These are phyloP conservation scores for Botryosphaeria dothidea DNA, from an alignment of 2,329 filamentous ascomycete species.

Conservation along the genomic window DNA sequence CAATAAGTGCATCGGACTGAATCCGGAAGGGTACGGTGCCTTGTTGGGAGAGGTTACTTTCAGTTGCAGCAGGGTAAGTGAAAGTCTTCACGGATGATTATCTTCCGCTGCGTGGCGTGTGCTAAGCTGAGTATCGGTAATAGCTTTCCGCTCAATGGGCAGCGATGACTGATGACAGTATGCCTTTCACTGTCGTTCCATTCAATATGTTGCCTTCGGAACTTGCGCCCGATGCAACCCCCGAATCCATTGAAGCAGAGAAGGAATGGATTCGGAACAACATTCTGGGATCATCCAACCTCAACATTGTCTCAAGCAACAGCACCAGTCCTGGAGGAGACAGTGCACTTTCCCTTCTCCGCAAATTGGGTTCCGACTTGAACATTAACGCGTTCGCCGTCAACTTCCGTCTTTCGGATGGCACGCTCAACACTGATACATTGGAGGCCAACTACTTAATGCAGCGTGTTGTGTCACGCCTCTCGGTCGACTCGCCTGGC, in stretches of 20 bases:
- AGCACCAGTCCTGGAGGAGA: conserved; percentile 26
- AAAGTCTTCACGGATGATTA: too few species aligned
- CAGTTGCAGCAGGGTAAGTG: conserved; percentile 43
- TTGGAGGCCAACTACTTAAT: conserved; percentile 54
- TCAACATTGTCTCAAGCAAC: conserved; percentile 36
- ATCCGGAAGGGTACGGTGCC: conserved; percentile 44
- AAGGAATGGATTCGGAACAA: conserved; percentile 41
- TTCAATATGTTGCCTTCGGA: conserved; percentile 47
- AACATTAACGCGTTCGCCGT: conserved; percentile 50
- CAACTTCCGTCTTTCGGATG: conserved; percentile 46
- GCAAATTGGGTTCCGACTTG: conserved; percentile 47
- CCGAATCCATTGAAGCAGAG: conserved; percentile 37
- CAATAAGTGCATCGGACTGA: conserved; percentile 46
- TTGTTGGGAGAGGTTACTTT: conserved; percentile 48
- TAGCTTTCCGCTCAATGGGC: conserved; percentile 44
- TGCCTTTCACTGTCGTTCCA: conserved; percentile 43
- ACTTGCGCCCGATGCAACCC: conserved; percentile 23
- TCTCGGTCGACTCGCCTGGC: conserved; percentile 45
- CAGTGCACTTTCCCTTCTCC: conserved; percentile 43
- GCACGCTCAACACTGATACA: conserved; percentile 44
- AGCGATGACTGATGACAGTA: conserved; percentile 37
- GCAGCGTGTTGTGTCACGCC: conserved; percentile 43
- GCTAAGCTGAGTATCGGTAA: background rate
- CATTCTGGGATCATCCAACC: conserved; percentile 42
- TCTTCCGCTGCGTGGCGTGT: too few species aligned